phyloP scores from a whole-genome alignment of 805 yeast species.

The Wickerhamiella kurtzmanii region DNA sequence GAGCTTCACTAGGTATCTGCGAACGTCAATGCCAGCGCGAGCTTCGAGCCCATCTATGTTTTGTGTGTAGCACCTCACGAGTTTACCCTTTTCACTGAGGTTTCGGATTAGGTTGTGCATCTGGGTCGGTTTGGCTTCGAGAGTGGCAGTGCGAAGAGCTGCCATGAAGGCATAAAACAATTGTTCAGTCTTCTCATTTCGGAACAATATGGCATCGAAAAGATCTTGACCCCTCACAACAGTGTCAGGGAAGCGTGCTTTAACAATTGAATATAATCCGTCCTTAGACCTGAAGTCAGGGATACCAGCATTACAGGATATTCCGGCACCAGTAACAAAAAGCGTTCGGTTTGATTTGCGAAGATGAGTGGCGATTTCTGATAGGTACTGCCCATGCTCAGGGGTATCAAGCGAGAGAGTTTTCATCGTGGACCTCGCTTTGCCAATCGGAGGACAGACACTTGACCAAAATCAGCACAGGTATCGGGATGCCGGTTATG shows the following conservation, averaged over 20 bases:
- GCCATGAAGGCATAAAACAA: conserved; percentile 89
- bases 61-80: conserved; percentile 83
- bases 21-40: conserved; percentile 43
- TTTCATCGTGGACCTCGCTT: neutral
- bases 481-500: neutral
- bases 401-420: neutral
- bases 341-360: conserved; percentile 27
- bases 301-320: conserved; percentile 91
- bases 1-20: conserved; percentile 54
- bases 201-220: conserved; percentile 73
- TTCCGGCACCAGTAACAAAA: conserved; percentile 88
- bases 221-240: conserved; percentile 77
- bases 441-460: neutral
- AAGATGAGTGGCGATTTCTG: conserved; percentile 13
- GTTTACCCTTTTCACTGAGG: conserved; percentile 46
- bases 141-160: conserved; percentile 49
- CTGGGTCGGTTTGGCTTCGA: conserved; percentile 62
- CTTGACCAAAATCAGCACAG: neutral
- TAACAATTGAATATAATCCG: conserved; percentile 70
- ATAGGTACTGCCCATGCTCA: conserved; percentile 4
- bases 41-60: conserved; percentile 84
- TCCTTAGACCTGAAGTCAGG: conserved; percentile 83
- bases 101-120: conserved; percentile 65
- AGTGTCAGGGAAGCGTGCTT: conserved; percentile 42
- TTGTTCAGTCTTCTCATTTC: conserved; percentile 48